phyloP scores from a whole-genome alignment of 2,329 filamentous ascomycete species.

The Rutstroemia sp. region DNA sequence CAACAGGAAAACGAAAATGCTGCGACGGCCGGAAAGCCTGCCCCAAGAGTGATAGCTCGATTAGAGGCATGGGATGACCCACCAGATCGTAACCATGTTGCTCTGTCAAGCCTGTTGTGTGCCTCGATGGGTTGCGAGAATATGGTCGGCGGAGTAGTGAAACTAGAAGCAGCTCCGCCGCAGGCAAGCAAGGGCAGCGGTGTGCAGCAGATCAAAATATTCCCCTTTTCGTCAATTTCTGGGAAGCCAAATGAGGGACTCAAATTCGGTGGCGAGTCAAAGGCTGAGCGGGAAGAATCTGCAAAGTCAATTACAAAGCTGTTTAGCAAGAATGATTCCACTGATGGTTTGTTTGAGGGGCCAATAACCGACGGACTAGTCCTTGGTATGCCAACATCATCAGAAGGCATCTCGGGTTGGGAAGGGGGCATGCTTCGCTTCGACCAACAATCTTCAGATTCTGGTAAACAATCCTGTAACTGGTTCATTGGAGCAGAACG shows the following conservation, averaged over 20 bases:
- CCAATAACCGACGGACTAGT: slow-evolving; percentile 86
- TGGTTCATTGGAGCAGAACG: slow-evolving; percentile 78
- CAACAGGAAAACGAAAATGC: slow-evolving; percentile 59
- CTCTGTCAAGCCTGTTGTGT: slow-evolving; percentile 72
- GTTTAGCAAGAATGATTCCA: slow-evolving; percentile 48
- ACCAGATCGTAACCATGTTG: slow-evolving; percentile 71
- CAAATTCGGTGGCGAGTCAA: slow-evolving; percentile 82
- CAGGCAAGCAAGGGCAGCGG: slow-evolving; percentile 32
- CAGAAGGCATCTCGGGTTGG: slow-evolving; percentile 55
- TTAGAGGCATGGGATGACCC: slow-evolving; percentile 78
- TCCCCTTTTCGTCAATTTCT: slow-evolving; percentile 61
- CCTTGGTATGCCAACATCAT: slow-evolving; percentile 49
- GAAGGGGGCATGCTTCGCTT: slow-evolving; percentile 80
- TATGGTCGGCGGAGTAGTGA: slow-evolving; percentile 78
- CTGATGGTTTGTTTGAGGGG: slow-evolving; percentile 65
- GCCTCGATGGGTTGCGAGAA: slow-evolving; percentile 62
- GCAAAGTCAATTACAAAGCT: slow-evolving; percentile 63
- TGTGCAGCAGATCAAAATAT: slow-evolving; percentile 60
- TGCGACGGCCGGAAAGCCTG: slow-evolving; percentile 47
- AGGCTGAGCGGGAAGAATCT: slow-evolving; percentile 72
- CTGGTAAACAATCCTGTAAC: slow-evolving; percentile 40
- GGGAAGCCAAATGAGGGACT: slow-evolving; percentile 57
- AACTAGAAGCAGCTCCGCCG: slow-evolving; percentile 70
- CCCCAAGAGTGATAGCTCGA: slow-evolving; percentile 67
- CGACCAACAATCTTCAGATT: slow-evolving; percentile 48